These are phyloP conservation scores for Pseudonitzschia pungens DNA, from an alignment of 108 stramenopile species.

Conservation along the genomic window DNA sequence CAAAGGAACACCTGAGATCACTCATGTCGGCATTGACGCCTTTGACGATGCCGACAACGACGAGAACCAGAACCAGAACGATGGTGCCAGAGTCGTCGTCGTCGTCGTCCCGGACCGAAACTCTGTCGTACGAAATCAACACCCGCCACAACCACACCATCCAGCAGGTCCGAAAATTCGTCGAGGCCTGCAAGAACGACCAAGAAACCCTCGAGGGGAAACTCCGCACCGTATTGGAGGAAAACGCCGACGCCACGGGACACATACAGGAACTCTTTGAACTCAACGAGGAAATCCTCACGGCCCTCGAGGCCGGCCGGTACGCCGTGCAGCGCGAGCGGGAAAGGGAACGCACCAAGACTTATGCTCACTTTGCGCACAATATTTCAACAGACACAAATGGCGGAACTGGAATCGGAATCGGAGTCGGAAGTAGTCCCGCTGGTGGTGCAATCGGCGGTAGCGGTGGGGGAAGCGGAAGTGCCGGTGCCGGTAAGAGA, in stretches of 20 bases:
- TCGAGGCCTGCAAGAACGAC: constrained; percentile 32
- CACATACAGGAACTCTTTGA: constrained; percentile 38
- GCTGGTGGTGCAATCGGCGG: too few species aligned
- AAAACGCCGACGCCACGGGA: constrained; percentile 21
- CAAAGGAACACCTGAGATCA: not conserved
- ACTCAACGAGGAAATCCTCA: constrained; percentile 34
- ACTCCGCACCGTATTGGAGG: constrained; percentile 29
- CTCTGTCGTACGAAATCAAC: too few species aligned
- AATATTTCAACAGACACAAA: too few species aligned
- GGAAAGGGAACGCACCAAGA: constrained; percentile 18
- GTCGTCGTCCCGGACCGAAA: too few species aligned
- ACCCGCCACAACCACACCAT: too few species aligned
- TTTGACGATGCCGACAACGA: not conserved
- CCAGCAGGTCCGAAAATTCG: constrained; percentile 15
- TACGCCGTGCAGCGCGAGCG: constrained; percentile 29
- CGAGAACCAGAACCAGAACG: too few species aligned
- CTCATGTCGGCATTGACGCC: not conserved
- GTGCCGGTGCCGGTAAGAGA: too few species aligned
- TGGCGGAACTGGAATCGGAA: too few species aligned
- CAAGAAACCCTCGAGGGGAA: constrained; percentile 33
- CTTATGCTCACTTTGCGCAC: too few species aligned
- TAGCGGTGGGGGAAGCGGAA: too few species aligned
- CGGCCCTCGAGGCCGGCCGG: constrained; percentile 33
- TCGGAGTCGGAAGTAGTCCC: too few species aligned
- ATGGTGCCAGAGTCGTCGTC: too few species aligned